Base-by-base conservation (phyloP, 345 rosid genomes). In the Capsella bursapastoris region DNA sequence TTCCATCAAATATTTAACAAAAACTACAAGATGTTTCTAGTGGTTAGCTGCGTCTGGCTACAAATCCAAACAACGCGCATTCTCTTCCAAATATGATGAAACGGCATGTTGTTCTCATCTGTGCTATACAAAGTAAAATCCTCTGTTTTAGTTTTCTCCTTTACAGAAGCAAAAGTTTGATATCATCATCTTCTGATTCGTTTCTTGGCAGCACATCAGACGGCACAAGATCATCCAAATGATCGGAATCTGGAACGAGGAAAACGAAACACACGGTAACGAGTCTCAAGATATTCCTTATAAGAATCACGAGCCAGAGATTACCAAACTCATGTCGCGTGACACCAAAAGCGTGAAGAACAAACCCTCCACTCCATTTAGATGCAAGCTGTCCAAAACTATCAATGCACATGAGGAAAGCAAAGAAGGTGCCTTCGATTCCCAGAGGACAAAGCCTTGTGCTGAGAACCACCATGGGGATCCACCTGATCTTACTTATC, bases 351-450 rank as follows among this genome's bases (percentile, higher is more conserved):
- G 73, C 16, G 53, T 81, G 90, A 11, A 91, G 90, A 45, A 83
- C 83, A 8, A 91, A 48, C 27, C 91, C 92, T 72, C 97, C 97
- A 7, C 84, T 63, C 86, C 86, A 85, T 80, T 88, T 89, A 34
- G 95, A 86, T 56, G 89, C 73, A 55, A 91, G 83, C 10, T 70
- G 62, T 32, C 97, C 95, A 14, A 87, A 74, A 73, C 89, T 87
- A 68, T 90, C 95, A 0, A 91, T 89, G 80, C 91, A 85, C 96
- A 86, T 91, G 27, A 89, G 58, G 31, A 91, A 81, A 48, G 93
- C 97, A 47, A 86, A 89, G 47, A 91, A 88, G 1, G 93, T 88
- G 43, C 96, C 97, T 70, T 89, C 93, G 15, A 88, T 92, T 67
- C 97, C 93, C 28, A 82, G 47, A 72, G 96, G 96, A 73, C 96